Conservation (phyloP, 2,329 filamentous ascomycete genomes). For the Blastomyces silverae region DNA sequence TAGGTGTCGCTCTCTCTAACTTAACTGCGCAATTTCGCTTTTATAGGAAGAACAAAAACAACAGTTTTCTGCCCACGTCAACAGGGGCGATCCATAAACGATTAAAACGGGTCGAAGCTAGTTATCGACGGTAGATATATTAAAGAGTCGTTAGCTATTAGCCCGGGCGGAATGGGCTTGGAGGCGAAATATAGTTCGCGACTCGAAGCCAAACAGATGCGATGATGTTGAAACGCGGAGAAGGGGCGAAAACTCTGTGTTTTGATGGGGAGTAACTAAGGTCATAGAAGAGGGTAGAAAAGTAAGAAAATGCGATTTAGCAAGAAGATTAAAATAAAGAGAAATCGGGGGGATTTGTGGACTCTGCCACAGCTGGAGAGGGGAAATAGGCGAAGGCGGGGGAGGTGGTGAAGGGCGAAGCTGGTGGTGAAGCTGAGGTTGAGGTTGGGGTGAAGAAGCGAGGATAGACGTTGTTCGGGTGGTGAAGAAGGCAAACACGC, state of each 20-base stretch:
- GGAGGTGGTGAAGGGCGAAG: background rate
- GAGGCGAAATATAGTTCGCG: conserved; percentile 3
- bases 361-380: background rate
- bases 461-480: background rate
- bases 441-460: background rate
- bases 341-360: background rate
- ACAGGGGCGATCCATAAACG: conserved; percentile 6
- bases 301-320: background rate
- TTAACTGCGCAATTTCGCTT: background rate
- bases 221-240: background rate
- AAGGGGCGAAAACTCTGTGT: background rate
- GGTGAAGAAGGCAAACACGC: conserved; percentile 10
- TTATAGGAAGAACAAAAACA: background rate
- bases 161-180: background rate
- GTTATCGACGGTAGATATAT: background rate
- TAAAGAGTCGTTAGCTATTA: conserved; percentile 5
- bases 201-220: background rate
- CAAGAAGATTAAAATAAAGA: background rate
- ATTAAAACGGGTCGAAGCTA: background rate
- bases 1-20: background rate
- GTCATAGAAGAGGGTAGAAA: no score
- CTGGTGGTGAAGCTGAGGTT: conserved; percentile 8
- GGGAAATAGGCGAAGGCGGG: background rate
- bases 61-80: conserved; percentile 5
- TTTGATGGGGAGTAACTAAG: background rate